Percentiles rank a stretch among this genome's conserved stretches.
Conservation (phyloP, 129 eudicot genomes). For the Saposhnikovia divaricata region DNA sequence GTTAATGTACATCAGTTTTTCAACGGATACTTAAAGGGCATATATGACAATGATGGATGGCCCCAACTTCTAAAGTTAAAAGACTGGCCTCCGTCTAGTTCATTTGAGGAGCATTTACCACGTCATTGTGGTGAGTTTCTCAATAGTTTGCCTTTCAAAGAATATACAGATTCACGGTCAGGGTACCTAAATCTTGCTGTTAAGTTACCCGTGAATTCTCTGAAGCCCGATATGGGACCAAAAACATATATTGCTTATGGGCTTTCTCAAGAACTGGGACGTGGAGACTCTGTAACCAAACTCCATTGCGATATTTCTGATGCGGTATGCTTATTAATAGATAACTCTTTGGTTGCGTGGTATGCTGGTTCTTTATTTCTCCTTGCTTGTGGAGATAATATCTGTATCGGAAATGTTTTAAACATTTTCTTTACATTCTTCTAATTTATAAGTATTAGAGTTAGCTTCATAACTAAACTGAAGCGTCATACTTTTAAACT, state of each 20-base stretch:
- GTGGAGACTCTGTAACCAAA: constrained; percentile 6
- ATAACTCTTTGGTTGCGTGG: not conserved
- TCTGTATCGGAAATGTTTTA: too few species aligned
- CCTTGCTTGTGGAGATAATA: not conserved
- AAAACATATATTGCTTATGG: constrained; percentile 6
- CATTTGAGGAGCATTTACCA: constrained; percentile 1
- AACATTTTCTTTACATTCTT: not conserved
- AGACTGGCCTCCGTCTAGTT: constrained; percentile 5
- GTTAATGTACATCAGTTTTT: not conserved
- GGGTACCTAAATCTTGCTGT: constrained; percentile 5
- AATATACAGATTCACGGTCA: not conserved
- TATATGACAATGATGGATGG: not conserved
- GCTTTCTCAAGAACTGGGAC: not conserved
- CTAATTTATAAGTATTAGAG: not conserved
- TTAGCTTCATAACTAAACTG: not conserved
- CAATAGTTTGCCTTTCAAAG: not conserved
- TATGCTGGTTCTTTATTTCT: not conserved
- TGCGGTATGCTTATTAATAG: not conserved
- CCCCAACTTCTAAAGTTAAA: not conserved
- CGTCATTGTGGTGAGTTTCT: constrained; percentile 6
- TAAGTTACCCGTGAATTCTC: not conserved
- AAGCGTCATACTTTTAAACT: not conserved
- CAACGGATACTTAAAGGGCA: not conserved
- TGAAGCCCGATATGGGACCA: constrained; percentile 5
- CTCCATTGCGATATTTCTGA: constrained; percentile 5